Base-by-base conservation (phyloP, 495 filamentous ascomycete genomes). In the Xylaria telfairii region DNA sequence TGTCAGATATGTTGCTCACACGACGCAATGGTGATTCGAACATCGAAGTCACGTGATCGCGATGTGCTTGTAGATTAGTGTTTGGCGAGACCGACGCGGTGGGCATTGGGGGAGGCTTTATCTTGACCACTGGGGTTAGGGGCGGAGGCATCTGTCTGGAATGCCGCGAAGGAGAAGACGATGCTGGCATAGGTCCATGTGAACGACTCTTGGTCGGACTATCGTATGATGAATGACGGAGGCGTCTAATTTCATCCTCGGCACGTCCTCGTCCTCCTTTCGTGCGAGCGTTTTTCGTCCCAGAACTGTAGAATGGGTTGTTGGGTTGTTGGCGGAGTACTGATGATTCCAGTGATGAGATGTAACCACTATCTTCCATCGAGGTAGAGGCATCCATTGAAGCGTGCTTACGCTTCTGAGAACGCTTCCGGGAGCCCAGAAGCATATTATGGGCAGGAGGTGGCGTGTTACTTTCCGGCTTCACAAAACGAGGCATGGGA, bases 281-380 rank as follows among this genome's bases (percentile, higher is more conserved):
- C 66, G 94, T 89, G 60, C 89, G 89, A 39, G 90, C 92, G 19
- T 90, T 90, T 54, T 93, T 92, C 39, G 91, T 85, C 71, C 93
- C 93, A 2, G 92, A 93, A 10, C 90, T 91, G 67, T 91, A 81
- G 3, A 93, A 85, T 68, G 88, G 83, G 42, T 83, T 88, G 42
- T 83, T 88, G 66, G 81, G 82, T 64, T 89, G 88, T 34, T 91
- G 90, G 41, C 95, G 87, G 73, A 93, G 85, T n/a, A 86, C 93
- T 0, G 96, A 98, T 1, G 96, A 98, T 54, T 98, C 96, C n/a
- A 99, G 83, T 0, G 95, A 98, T 1, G 96, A 99, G 75, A 97
- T 97, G 79, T 98, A 99, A 13, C 96, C 96, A 78, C 95, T 97
- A 75, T 99, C 96, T 73, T 97, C 94, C 83, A 97, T 90, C 17